Evolutionary conservation across 208 protist species (phyloP).

Genomic region (Trypanosoma vivax): DNA sequence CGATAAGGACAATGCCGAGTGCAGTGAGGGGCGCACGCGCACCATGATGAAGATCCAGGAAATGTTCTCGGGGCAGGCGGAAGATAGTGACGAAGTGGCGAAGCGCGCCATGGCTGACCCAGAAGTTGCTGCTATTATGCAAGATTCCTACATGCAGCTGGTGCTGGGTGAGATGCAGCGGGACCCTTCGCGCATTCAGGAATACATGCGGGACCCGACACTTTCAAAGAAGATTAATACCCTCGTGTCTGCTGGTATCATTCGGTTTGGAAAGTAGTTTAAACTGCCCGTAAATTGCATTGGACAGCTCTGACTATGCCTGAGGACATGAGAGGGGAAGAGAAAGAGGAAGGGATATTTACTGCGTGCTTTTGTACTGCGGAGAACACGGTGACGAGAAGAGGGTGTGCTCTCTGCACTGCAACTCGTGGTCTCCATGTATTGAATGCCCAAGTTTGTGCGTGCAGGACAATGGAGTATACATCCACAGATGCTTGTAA

Average conservation of each 20-base stretch:
- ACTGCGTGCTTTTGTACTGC: too few species aligned
- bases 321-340: too few species aligned
- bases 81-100: constrained; percentile 83
- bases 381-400: too few species aligned
- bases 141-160: constrained; percentile 90
- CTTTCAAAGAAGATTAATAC: constrained; percentile 94
- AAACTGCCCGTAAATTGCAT: not conserved
- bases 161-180: constrained; percentile 89
- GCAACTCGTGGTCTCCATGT: too few species aligned
- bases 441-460: too few species aligned
- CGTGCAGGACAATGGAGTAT: too few species aligned
- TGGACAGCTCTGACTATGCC: not conserved
- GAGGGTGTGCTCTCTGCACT: too few species aligned
- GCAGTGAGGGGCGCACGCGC: constrained; percentile 76
- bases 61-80: constrained; percentile 71
- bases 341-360: too few species aligned
- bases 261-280: constrained; percentile 67
- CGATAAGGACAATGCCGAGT: constrained; percentile 88
- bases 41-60: constrained; percentile 91
- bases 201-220: constrained; percentile 91
- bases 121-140: constrained; percentile 92
- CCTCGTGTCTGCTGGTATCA: constrained; percentile 94
- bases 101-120: constrained; percentile 91
- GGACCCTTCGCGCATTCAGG: constrained; percentile 79
- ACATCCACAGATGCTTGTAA: too few species aligned